These are phyloP conservation scores for Silene noctiflora DNA, from an alignment of 179 eudicot genomes.

Conservation along the genomic window DNA sequence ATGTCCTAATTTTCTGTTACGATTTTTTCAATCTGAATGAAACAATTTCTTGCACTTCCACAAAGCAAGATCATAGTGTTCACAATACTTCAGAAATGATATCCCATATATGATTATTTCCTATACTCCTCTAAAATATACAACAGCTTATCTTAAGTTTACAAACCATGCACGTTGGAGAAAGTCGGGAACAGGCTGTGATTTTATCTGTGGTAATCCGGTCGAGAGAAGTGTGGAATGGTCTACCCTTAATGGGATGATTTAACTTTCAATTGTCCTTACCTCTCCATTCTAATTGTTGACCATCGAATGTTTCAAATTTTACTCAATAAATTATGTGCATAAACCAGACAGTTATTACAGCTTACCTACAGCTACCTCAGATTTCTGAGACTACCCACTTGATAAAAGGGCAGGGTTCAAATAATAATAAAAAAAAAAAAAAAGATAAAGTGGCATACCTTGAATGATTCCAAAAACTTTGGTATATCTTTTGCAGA, in stretches of 20 bases:
- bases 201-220: background rate
- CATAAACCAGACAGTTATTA: background rate
- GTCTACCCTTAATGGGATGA: background rate
- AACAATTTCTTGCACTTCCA: no score
- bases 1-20: no score
- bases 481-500: slow-evolving; percentile 79
- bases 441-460: slow-evolving; percentile 19
- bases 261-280: background rate
- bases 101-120: no score
- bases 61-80: no score
- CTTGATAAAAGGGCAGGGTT: background rate
- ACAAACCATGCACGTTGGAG: background rate
- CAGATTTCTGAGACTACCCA: background rate
- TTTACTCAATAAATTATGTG: background rate
- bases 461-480: slow-evolving; percentile 68
- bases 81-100: no score
- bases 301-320: background rate
- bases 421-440: background rate
- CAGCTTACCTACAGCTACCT: background rate
- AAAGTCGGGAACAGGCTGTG: no score
- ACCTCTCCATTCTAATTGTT: background rate
- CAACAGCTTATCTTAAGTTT: no score
- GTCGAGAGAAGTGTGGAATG: background rate
- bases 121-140: no score
- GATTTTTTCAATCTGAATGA: no score